Base-by-base conservation (phyloP, 2,329 filamentous ascomycete species). In the Pestalotiopsis sp. region DNA sequence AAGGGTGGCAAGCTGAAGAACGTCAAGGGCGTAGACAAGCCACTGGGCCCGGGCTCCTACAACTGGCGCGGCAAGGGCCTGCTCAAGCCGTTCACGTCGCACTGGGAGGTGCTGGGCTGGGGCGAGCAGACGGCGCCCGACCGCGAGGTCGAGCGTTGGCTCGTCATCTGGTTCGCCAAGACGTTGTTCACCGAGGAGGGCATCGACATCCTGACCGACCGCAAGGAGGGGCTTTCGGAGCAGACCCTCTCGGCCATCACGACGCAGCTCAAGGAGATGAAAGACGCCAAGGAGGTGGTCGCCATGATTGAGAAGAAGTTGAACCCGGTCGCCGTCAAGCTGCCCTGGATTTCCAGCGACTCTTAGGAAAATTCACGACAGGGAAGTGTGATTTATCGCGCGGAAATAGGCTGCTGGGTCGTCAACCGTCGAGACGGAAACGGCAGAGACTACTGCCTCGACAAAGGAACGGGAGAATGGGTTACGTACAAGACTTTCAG, bases 101-200 rank as follows among this genome's bases (percentile, higher is more conserved):
- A 93, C 76, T 97, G 94, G 94, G 93, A 97, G 84, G 82, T 96
- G 2, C 80, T 97, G 20, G 93, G 91, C 3, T 95, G 89, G 85
- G 93, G 93, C 4, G 87, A 91, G 76, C 77, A 79, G 25, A 74
- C 76, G 41, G 73, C 80, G 31, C 80, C 80, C 0, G 76, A 67
- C 1, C 75, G 71, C 5, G 75, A 70, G 9, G 78, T 74, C 62
- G 87, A 89, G 79, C 85, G 86, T 73, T 97, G 93, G 92, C 89
- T 88, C 1, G 92, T 97, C 14, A 97, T 93, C 4, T 95, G 91
- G 85, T 97, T 97, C 79, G 90, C 91, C 71, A 91, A 92, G 75
- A 97, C 93, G 27, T 73, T 95, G 59, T 97, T 97, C 74, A 96
- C 93, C 6, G 91, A 92, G 71, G 92, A 93, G 68, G 94, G 94